Evolutionary conservation across 139 green algal genomes (phyloP), one percentile per base, ranked within the genome.

Genomic region (Nannochloris sp.): DNA sequence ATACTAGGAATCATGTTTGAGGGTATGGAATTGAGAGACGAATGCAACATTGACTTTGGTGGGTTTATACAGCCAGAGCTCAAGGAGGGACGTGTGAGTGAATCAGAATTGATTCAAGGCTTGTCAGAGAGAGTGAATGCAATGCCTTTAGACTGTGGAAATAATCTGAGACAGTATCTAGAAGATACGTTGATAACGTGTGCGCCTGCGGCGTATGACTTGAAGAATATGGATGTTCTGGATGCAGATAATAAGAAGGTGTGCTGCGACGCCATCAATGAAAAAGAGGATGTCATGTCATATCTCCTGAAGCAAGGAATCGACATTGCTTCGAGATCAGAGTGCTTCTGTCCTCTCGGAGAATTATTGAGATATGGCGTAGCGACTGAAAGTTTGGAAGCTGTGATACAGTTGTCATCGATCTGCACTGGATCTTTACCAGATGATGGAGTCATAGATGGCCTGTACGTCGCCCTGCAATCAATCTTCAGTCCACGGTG

Each of bases 41-140:
- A 64, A 19, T 64, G 57, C 27, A 64, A 64, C 14, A 64, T 64
- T 9, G 43, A 51, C 2, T 64, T 44, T 51, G 57, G 21, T 31
- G 57, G 43, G 12, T 64, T 64, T 58, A 31, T 64, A 29, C 57
- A 64, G 57, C 19, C 23, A 4, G n/a, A 21, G 15, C 7, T 53
- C 8, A 53, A 3, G 11, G 46, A 25, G 16, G 46, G n/a, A 5
- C 23, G 16, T 19, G 46, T 53, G 16, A 53, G 18, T 2, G 16
- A 53, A 0, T 19, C 46, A 53, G 16, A 21, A 53, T 25, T 53
- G 46, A 12, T 12, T 25, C 46, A 53, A 40, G 34, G 34, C 9
- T 5, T 40, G 8, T 53, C 16, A 53, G n/a, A 53, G n/a, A 18
- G 46, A 53, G n/a, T 53, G 2, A 25, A 24, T 6, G 46, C 46